Conservation (phyloP, 306 rosid species). For the Prinsepia uniflora region DNA sequence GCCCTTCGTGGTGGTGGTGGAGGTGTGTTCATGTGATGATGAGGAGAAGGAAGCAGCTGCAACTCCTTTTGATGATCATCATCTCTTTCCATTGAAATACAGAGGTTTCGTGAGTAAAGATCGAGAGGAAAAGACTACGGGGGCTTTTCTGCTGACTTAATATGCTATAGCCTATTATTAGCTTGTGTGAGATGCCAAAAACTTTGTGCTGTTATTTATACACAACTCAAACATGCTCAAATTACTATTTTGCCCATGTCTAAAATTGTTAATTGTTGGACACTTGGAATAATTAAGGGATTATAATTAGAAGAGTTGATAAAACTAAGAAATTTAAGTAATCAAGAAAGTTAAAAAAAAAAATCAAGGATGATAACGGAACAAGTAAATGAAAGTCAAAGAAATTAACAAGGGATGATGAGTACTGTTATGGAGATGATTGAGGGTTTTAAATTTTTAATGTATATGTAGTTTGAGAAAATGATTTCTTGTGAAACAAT, state of each 20-base stretch:
- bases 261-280: not conserved
- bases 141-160: not conserved
- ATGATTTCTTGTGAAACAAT: not conserved
- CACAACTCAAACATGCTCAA: constrained; percentile 8
- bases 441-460: not conserved
- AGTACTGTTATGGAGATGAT: not conserved
- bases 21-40: constrained; percentile 29
- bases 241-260: constrained; percentile 33
- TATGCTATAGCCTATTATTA: not conserved
- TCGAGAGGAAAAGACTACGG: not conserved
- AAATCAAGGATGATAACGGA: not conserved
- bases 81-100: constrained; percentile 57
- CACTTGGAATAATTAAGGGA: not conserved
- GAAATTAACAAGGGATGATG: not conserved
- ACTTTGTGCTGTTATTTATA: constrained; percentile 42
- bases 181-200: constrained; percentile 21
- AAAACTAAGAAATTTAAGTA: not conserved
- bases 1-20: constrained; percentile 21
- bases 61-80: constrained; percentile 63
- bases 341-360: not conserved
- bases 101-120: constrained; percentile 1
- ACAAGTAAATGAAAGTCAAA: not conserved
- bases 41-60: constrained; percentile 73
- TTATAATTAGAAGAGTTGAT: not conserved
- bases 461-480: not conserved